phyloP scores from a whole-genome alignment of 192 early-diverging fungal species.

The Coemansia sp. region DNA sequence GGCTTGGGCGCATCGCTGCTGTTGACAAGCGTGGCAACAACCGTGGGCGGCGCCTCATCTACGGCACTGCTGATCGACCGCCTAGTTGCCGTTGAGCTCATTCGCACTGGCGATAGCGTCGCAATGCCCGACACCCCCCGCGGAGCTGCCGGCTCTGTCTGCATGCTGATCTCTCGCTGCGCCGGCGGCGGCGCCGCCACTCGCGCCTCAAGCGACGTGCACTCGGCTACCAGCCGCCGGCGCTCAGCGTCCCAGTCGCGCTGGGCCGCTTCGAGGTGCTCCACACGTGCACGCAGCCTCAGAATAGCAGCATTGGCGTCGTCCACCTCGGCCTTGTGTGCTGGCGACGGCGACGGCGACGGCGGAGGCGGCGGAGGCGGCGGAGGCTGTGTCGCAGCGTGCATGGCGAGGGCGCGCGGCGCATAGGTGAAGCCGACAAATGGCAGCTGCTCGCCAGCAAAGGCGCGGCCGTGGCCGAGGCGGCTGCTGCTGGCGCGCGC shows the following conservation, averaged over 20 bases:
- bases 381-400: not conserved
- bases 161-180: conserved; percentile 1
- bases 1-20: conserved; percentile 16
- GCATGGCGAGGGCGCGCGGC: conserved; percentile 20
- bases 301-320: not conserved
- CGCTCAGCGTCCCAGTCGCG: conserved; percentile 34
- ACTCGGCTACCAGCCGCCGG: conserved; percentile 13
- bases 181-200: conserved; percentile 9
- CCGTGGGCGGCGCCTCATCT: conserved; percentile 25
- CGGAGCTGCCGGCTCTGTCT: not conserved
- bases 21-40: conserved; percentile 50
- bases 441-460: conserved; percentile 74
- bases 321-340: not conserved
- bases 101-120: conserved; percentile 12
- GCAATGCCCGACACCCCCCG: not conserved
- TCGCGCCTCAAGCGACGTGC: conserved; percentile 19
- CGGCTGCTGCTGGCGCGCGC: conserved; percentile 54
- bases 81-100: conserved; percentile 32
- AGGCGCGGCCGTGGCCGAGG: conserved; percentile 57
- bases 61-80: conserved; percentile 40
- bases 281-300: conserved; percentile 17
- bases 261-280: conserved; percentile 38
- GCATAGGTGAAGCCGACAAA: conserved; percentile 85
- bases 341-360: not conserved
- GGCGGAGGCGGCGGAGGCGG: not conserved